Base-by-base conservation (phyloP, 352 stramenopile species). In the Phytophthora boehmeriae region DNA sequence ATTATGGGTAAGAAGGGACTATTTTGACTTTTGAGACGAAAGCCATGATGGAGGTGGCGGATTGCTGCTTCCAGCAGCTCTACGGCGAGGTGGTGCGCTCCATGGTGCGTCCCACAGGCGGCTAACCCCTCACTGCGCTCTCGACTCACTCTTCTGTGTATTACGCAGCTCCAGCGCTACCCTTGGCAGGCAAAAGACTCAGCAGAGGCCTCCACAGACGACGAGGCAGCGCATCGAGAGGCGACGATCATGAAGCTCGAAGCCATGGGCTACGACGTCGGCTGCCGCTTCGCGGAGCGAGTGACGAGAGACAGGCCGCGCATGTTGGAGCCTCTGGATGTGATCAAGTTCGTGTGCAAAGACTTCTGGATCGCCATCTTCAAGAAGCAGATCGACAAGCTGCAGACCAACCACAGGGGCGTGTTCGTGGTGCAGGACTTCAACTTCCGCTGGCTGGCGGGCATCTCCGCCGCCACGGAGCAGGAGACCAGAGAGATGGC, bases 301-400 rank as follows among this genome's bases (percentile, higher is more conserved):
- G 80, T 67, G 14, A 78, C 80, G 8, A 89, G 83, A 59, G 88
- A 96, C 43, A 78, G 84, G 5, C 70, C 88, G 41, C 86, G 88
- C 30, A 93, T 96, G 83, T 62, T 85, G 22, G 89, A 97, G 66
- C 86, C 90, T 41, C 80, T 99, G 47, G 96, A 99, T 55, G 92
- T 98, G 52, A 97, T 99, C 67, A 98, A 99, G 80, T 99, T 99
- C 71, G 72, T 99, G 30, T 99, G 97, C 80, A 99, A 99, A 73
- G 96, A 99, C 73, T 96, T 99, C 57, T 99, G 97, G 97, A 97
- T 93, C 63, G 78, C 97, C 50, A 93, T 99, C 45, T 99, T 98
- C 71, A 93, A 97, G 55, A 99, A 99, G 70, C 93, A 98, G 75
- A 98, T 99, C 72, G 96, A 98, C 73, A 99, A 99, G 79, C 76